phyloP scores from a whole-genome alignment of 805 yeast genomes.

The Osmozyma mogii region DNA sequence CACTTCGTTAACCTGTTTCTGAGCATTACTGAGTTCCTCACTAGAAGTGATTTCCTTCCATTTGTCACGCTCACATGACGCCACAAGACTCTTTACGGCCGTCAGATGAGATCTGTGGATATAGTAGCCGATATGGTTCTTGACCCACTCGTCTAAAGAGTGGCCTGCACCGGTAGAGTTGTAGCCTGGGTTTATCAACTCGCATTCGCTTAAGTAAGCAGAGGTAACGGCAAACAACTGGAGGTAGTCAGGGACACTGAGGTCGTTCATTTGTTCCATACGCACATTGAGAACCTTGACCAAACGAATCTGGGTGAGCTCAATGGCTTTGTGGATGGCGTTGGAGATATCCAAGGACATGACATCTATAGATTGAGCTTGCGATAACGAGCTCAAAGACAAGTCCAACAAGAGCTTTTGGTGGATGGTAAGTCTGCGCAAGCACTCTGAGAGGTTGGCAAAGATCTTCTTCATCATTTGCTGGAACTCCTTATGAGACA shows the following conservation, averaged over 20 bases:
- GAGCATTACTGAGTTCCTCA: slow-evolving; percentile 21
- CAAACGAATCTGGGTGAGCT: slow-evolving; percentile 65
- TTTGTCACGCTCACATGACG: slow-evolving; percentile 53
- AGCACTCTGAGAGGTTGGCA: slow-evolving; percentile 59
- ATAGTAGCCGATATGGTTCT: slow-evolving; percentile 58
- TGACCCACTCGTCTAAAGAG: slow-evolving; percentile 54
- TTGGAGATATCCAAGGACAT: slow-evolving; percentile 60
- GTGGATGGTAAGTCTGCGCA: slow-evolving; percentile 67
- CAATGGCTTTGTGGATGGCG: slow-evolving; percentile 61
- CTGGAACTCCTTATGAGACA: slow-evolving; percentile 72
- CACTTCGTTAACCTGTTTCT: slow-evolving; percentile 18
- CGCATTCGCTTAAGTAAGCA: slow-evolving; percentile 75
- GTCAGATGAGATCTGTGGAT: slow-evolving; percentile 47
- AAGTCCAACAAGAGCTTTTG: slow-evolving; percentile 73
- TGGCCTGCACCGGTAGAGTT: slow-evolving; percentile 43
- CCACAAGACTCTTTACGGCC: slow-evolving; percentile 38
- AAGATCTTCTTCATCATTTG: slow-evolving; percentile 56
- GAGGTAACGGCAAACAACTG: slow-evolving; percentile 59
- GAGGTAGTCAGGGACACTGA: slow-evolving; percentile 55
- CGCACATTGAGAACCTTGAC: slow-evolving; percentile 74
- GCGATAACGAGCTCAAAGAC: slow-evolving; percentile 35
- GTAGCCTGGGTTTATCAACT: slow-evolving; percentile 64
- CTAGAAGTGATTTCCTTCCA: slow-evolving; percentile 74
- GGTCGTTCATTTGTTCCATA: slow-evolving; percentile 55
- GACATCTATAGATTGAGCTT: slow-evolving; percentile 28